Conservation (phyloP, 768 basidiomycete species). For the Amanita rubescens region DNA sequence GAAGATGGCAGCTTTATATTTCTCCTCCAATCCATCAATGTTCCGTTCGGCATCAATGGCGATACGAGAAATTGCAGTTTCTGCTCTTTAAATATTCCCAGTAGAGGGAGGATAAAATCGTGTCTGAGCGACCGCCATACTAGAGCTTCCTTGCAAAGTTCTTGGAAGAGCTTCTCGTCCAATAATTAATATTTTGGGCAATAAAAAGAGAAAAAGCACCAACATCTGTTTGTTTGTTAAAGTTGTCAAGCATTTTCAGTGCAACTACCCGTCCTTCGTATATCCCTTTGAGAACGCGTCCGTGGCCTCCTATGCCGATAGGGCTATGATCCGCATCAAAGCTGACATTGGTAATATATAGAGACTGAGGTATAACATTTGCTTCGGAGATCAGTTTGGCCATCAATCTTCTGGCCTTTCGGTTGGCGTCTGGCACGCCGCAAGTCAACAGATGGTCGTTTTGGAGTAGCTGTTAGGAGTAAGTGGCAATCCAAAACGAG, state of each 20-base stretch:
- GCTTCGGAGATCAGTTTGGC: not conserved
- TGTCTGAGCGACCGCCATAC: not conserved
- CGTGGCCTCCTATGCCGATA: not conserved
- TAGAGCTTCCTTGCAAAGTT: not conserved
- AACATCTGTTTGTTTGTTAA: too few relatives aligned
- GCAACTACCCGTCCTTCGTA: too few relatives aligned
- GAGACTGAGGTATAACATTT: not conserved
- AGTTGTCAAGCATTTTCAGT: too few relatives aligned
- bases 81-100: not conserved
- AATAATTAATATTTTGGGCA: not conserved
- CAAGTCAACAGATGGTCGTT: not conserved
- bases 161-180: too few relatives aligned
- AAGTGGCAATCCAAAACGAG: not conserved
- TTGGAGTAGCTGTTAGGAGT: not conserved
- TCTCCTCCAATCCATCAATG: not conserved
- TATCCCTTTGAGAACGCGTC: not conserved
- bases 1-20: too few relatives aligned
- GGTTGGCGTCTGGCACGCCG: not conserved
- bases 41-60: conserved; percentile 1
- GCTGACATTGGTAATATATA: not conserved
- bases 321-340: not conserved
- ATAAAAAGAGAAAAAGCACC: not conserved
- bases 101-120: not conserved
- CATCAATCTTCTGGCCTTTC: not conserved
- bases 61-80: not conserved